These are phyloP conservation scores for Quercus variabilis DNA, from an alignment of 306 rosid genomes.

Conservation along the genomic window DNA sequence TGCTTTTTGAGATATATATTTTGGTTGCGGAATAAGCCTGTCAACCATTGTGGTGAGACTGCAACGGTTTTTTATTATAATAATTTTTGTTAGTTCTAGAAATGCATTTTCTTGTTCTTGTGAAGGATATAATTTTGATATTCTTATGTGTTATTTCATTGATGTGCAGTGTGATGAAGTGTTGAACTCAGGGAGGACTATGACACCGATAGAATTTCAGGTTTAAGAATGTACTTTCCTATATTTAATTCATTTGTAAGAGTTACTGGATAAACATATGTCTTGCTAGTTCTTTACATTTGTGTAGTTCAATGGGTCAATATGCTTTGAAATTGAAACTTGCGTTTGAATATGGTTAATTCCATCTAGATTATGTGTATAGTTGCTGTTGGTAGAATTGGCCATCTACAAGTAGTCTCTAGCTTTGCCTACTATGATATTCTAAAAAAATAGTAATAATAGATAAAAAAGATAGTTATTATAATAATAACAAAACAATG, in stretches of 20 bases:
- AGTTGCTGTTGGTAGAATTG: too few relatives aligned
- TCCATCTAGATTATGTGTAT: too few relatives aligned
- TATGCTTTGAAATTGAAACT: neutral
- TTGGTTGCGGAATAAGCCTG: too few relatives aligned
- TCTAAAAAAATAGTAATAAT: too few relatives aligned
- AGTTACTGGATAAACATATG: neutral
- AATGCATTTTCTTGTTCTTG: neutral
- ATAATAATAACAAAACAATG: too few relatives aligned
- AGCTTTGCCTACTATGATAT: too few relatives aligned
- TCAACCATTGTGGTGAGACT: neutral
- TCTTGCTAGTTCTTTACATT: neutral
- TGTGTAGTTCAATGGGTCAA: neutral
- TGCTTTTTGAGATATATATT: too few relatives aligned
- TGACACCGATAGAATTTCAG: constrained; percentile 56
- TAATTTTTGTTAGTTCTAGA: neutral
- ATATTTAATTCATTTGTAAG: constrained; percentile 6
- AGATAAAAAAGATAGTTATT: too few relatives aligned
- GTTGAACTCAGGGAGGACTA: constrained; percentile 39
- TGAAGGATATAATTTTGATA: neutral
- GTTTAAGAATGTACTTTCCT: constrained; percentile 20
- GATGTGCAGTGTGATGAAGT: constrained; percentile 52
- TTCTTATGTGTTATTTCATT: neutral
- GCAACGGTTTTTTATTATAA: neutral
- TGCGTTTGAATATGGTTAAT: neutral
- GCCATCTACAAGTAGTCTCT: too few relatives aligned